These are phyloP conservation scores for Rosa chinensis DNA, from an alignment of 306 rosid genomes.

Conservation along the genomic window DNA sequence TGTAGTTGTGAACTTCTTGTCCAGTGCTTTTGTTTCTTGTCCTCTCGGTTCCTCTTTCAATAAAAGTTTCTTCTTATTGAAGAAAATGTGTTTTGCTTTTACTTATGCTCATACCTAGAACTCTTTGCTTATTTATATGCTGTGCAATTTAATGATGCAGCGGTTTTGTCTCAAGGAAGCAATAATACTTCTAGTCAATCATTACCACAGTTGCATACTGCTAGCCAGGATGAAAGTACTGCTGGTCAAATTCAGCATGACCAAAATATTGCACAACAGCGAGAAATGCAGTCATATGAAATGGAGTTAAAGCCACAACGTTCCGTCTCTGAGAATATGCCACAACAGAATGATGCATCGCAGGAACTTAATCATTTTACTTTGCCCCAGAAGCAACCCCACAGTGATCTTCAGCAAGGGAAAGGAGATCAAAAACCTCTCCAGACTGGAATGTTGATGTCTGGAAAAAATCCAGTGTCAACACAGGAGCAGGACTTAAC, in stretches of 20 bases:
- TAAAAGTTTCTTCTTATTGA: neutral
- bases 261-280: conserved; percentile 45
- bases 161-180: conserved; percentile 53
- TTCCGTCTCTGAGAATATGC: conserved; percentile 40
- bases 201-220: conserved; percentile 42
- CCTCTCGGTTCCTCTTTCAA: neutral
- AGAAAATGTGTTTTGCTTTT: neutral
- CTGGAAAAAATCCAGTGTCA: conserved; percentile 47
- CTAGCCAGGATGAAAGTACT: conserved; percentile 40
- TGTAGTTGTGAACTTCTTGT: neutral
- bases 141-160: conserved; percentile 29
- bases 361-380: conserved; percentile 42
- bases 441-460: conserved; percentile 43
- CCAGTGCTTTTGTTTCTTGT: neutral
- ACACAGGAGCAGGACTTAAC: conserved; percentile 50
- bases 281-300: conserved; percentile 55
- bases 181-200: conserved; percentile 53
- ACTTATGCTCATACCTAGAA: neutral
- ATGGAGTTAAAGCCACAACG: conserved; percentile 54
- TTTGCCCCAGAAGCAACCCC: conserved; percentile 53
- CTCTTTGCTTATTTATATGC: neutral
- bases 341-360: conserved; percentile 42
- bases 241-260: conserved; percentile 56
- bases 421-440: conserved; percentile 41
- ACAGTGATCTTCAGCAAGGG: conserved; percentile 48